Base-by-base conservation (phyloP, 2,329 filamentous ascomycete species). In the Calonectria crousiana region DNA sequence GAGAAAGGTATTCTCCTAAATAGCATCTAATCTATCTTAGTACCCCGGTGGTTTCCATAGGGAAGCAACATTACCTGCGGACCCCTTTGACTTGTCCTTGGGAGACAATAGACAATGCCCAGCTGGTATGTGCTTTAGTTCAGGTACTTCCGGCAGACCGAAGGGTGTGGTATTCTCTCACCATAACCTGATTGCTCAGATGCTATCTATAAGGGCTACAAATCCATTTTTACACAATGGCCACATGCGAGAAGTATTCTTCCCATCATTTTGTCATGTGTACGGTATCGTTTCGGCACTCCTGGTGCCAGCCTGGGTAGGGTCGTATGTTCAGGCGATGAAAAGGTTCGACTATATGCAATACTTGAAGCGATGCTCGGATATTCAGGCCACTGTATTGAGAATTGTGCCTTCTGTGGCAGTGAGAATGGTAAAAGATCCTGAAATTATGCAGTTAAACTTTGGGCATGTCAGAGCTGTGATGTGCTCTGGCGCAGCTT, bases 191-290 rank as follows among this genome's bases (percentile, higher is more conserved):
- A 77, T 81, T 28, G 77, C 78, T 2, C 74, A 78, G 26, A 73
- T 80, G 9, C 69, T 79, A 8, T 73, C 66, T 3, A 13, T 79
- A 5, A 71, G 79, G 2, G 73, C 78, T 1, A 79, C 79, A 4
- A 80, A 81, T 34, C 78, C 78, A 11, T 78, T 80, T 28, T 32
- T 76, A 4, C 75, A 80, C 72, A 80, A 76, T 32, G 74, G 73
- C 0, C 74, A 78, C 67, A 75, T 77, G 62, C 73, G 75, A 20
- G 81, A 82, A 69, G 77, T 79, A 1, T 82, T 82, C 74, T 80
- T 80, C 58, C 79, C 80, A 2, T 78, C 78, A 4, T 79, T 81
- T 47, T 74, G 76, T 2, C 80, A 81, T 53, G 74, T 82, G 9
- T 82, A 82, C 52, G 79, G 79, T 11, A 74, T 80, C 34, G 76